Conservation (phyloP, 2,329 filamentous ascomycete genomes). For the Cercospora janseana region DNA sequence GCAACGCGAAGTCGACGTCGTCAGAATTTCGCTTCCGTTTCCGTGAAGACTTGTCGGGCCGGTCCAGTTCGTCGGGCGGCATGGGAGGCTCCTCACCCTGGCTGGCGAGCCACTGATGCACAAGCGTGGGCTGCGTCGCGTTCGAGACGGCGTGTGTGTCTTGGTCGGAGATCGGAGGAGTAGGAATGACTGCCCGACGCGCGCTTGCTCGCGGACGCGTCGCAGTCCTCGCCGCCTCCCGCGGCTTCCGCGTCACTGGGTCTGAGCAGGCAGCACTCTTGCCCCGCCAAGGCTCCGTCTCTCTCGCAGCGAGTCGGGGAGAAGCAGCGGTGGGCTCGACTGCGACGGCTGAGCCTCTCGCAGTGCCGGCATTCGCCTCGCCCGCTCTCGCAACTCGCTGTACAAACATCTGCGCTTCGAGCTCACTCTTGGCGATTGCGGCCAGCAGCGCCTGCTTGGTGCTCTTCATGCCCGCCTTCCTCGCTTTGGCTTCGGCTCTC, state of each 20-base stretch:
- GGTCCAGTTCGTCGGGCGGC: constrained; percentile 10
- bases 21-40: constrained; percentile 23
- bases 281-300: no score
- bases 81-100: constrained; percentile 15
- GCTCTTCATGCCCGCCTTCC: constrained; percentile 2
- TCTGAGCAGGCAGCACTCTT: no score
- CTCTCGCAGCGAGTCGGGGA: no score
- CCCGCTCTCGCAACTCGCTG: neutral
- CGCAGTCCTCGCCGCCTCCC: constrained; percentile 2
- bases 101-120: constrained; percentile 14
- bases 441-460: constrained; percentile 6
- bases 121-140: constrained; percentile 2
- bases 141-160: neutral
- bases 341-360: neutral
- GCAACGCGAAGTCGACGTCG: constrained; percentile 13
- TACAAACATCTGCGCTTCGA: neutral
- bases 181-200: constrained; percentile 5
- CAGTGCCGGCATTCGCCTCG: neutral
- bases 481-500: constrained; percentile 7
- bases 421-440: constrained; percentile 11
- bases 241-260: constrained; percentile 1
- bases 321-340: neutral
- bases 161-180: constrained; percentile 15
- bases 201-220: neutral
- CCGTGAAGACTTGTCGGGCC: constrained; percentile 11